Conservation (phyloP, 305 asterid species). For the Solanum chacoense region DNA sequence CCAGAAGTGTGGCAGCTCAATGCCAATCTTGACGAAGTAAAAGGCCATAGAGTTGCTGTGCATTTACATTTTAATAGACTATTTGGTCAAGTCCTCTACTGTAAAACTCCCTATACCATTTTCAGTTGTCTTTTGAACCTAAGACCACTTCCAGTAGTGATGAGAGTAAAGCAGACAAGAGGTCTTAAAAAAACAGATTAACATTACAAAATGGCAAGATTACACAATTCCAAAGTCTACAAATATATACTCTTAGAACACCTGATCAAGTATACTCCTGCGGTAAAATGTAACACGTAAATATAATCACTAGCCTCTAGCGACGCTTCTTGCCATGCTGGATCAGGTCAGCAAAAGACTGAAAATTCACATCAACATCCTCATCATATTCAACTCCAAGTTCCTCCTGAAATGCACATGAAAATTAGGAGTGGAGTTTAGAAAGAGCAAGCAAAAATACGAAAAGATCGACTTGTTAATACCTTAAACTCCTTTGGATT, state of each 20-base stretch:
- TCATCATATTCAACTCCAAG: slow-evolving; percentile 93
- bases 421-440: not conserved
- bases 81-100: not conserved
- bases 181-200: not conserved
- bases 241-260: not conserved
- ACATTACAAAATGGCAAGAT: not conserved
- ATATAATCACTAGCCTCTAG: slow-evolving; percentile 31
- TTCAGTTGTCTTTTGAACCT: not conserved
- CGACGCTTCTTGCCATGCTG: slow-evolving; percentile 49
- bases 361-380: slow-evolving; percentile 75
- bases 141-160: not conserved
- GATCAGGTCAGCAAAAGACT: slow-evolving; percentile 43
- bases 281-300: not conserved
- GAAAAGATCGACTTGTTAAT: not conserved
- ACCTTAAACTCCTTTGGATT: slow-evolving; percentile 80
- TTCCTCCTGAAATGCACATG: slow-evolving; percentile 51
- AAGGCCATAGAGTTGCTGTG: not conserved
- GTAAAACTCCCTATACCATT: not conserved
- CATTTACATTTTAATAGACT: not conserved
- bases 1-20: not conserved
- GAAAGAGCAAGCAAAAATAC: not conserved
- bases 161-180: not conserved
- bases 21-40: not conserved
- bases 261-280: not conserved
- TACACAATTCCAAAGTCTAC: not conserved